Evolutionary conservation across 495 filamentous ascomycete species (phyloP).

Genomic region (Talaromyces trachyspermus): DNA sequence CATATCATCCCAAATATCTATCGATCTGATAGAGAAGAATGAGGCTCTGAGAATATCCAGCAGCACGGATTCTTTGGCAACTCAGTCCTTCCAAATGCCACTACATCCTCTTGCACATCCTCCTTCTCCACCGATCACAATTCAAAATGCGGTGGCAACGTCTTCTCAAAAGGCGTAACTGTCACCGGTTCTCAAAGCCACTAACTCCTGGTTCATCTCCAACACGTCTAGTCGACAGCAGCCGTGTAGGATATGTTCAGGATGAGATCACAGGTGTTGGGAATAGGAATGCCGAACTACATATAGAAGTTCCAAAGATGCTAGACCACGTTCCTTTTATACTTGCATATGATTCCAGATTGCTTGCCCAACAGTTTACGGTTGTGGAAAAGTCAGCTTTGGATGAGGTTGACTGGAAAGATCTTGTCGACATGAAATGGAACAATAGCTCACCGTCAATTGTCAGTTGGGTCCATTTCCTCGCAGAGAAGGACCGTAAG

Average conservation of each 20-base stretch:
- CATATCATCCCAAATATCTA: conserved; percentile 73
- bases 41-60: conserved; percentile 34
- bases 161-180: no score
- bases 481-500: conserved; percentile 69
- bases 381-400: conserved; percentile 94
- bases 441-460: conserved; percentile 59
- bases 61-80: conserved; percentile 24
- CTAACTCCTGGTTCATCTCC: conserved; percentile 48
- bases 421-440: conserved; percentile 92
- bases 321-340: conserved; percentile 76
- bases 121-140: conserved; percentile 72
- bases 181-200: no score
- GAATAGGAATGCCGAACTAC: background rate
- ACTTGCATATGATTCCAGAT: conserved; percentile 81
- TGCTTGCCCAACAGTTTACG: conserved; percentile 89
- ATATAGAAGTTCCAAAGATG: background rate
- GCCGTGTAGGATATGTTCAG: background rate
- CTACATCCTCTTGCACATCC: conserved; percentile 63
- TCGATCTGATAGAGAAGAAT: conserved; percentile 49
- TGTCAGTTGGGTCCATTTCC: conserved; percentile 85
- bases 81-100: conserved; percentile 46
- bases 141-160: conserved; percentile 51
- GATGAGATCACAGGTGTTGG: conserved; percentile 22
- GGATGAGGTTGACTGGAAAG: conserved; percentile 95
- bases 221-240: conserved; percentile 12